Percentiles rank a stretch among this genome's conserved stretches.
phyloP scores from a whole-genome alignment of 495 filamentous ascomycete genomes.

The Articulospora tetracladia region DNA sequence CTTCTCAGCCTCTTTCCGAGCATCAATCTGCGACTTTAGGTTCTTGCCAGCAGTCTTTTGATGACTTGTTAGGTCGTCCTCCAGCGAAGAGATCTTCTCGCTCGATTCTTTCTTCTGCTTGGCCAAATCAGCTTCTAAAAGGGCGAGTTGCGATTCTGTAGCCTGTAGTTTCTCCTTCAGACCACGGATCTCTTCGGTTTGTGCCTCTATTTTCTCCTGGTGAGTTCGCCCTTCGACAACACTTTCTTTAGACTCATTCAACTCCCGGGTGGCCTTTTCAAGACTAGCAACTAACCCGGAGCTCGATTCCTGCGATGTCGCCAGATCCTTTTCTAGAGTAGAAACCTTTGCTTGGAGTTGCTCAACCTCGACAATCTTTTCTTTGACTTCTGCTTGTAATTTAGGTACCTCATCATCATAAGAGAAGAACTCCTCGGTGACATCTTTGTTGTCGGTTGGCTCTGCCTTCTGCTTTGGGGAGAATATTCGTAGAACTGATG shows the following conservation, averaged over 20 bases:
- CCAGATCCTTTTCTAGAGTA: slow-evolving; percentile 37
- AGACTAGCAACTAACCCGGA: slow-evolving; percentile 37
- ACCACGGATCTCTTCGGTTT: slow-evolving; percentile 16
- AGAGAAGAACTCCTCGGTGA: slow-evolving; percentile 80
- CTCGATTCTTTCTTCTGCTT: slow-evolving; percentile 17
- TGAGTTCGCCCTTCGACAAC: slow-evolving; percentile 32
- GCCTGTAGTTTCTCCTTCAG: slow-evolving; percentile 40
- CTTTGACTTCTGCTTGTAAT: slow-evolving; percentile 56
- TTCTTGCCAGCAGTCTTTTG: slow-evolving; percentile 18
- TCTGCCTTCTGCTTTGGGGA: slow-evolving; percentile 42
- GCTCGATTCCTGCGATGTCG: slow-evolving; percentile 34
- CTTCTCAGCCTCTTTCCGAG: slow-evolving; percentile 13
- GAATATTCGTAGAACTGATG: slow-evolving; percentile 38
- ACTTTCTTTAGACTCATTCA: slow-evolving; percentile 52
- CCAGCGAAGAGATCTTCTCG: slow-evolving; percentile 11
- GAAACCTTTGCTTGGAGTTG: slow-evolving; percentile 58
- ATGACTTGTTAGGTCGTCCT: slow-evolving; percentile 13
- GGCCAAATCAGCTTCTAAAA: slow-evolving; percentile 18
- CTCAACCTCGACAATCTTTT: slow-evolving; percentile 61
- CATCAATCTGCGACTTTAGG: slow-evolving; percentile 23
- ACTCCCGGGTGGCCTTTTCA: slow-evolving; percentile 40
- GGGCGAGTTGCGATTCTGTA: slow-evolving; percentile 38
- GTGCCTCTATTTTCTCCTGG: slow-evolving; percentile 17
- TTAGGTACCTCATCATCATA: slow-evolving; percentile 74
- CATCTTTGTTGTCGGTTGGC: slow-evolving; percentile 37